These are phyloP conservation scores for Trapa bicornis DNA, from an alignment of 345 rosid species.

Conservation along the genomic window DNA sequence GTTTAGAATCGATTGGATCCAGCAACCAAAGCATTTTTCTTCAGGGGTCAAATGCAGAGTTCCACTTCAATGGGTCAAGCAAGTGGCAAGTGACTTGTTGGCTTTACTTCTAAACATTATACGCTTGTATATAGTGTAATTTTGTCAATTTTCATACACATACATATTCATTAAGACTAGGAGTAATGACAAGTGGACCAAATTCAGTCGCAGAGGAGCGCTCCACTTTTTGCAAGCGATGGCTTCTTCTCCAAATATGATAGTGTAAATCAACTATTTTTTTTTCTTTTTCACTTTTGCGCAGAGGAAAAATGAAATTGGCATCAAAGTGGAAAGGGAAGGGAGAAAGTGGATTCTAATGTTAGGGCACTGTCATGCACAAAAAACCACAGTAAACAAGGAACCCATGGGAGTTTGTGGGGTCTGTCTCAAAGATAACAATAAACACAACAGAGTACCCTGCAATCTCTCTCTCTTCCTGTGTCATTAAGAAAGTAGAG, in stretches of 20 bases:
- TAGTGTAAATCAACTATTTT: neutral
- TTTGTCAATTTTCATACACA: neutral
- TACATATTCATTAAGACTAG: neutral
- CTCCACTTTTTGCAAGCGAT: neutral
- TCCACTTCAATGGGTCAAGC: neutral
- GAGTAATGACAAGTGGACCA: neutral
- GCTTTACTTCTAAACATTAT: neutral
- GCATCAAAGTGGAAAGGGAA: neutral
- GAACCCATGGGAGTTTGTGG: neutral
- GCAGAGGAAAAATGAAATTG: too few relatives aligned
- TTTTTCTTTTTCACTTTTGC: neutral
- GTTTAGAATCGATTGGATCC: neutral
- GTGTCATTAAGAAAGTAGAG: too few relatives aligned
- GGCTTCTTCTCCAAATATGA: neutral
- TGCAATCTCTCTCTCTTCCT: neutral
- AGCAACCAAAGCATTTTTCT: too few relatives aligned
- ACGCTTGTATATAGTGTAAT: neutral
- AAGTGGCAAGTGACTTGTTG: neutral
- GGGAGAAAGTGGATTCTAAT: neutral
- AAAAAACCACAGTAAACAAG: too few relatives aligned
- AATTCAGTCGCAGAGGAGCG: neutral
- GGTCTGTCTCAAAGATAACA: conserved; percentile 1
- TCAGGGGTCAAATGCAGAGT: neutral
- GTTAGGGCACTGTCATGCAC: neutral
- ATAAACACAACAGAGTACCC: conserved; percentile 1